Base-by-base conservation (phyloP, 331 rosid species). In the Malus hybrid region DNA sequence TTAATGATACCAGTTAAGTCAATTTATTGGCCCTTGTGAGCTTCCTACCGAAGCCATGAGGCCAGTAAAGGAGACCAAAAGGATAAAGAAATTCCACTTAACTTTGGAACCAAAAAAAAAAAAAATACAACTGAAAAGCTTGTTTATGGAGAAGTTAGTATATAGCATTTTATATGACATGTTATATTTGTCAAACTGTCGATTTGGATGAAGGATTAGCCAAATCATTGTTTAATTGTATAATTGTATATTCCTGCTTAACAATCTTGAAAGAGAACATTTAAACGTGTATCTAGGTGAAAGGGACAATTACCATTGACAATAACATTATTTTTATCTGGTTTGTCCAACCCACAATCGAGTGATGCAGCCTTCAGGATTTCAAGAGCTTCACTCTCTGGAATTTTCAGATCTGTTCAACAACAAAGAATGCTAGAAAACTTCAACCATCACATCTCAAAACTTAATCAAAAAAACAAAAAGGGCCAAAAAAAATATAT, bases 341-440 rank as follows among this genome's bases (percentile, higher is more conserved):
- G 77, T 42, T 74, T 68, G 16, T 86, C 96, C 84, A 78, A 65
- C 80, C 86, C 80, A 84, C 82, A 68, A 52, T 81, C 62, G 63
- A 42, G 82, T 50, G 86, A 80, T 69, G 95, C 97, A 78, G 69
- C 76, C 66, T 87, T 86, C 73, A 82, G 82, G 87, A 94, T 89
- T 74, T 90, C 91, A 18, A 56, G 63, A 75, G 98, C 97, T 70
- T 88, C 96, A 77, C 68, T 70, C 33, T 87, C 89, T 2, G 88
- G 75, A 66, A 94, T 87, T 65, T 81, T 84, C 32, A 94, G 58
- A 48, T 87, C 98, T 94, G 89, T 68, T 44, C 52, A 78, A 75
- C 46, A 42, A 42, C 28, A 77, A 55, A 6, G 14, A 55, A 50
- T 64, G 71, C 57, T 36, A 68, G 11, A 50, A 76, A 34, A 67